Conservation (phyloP, 345 rosid genomes). For the Euclidium syriacum region DNA sequence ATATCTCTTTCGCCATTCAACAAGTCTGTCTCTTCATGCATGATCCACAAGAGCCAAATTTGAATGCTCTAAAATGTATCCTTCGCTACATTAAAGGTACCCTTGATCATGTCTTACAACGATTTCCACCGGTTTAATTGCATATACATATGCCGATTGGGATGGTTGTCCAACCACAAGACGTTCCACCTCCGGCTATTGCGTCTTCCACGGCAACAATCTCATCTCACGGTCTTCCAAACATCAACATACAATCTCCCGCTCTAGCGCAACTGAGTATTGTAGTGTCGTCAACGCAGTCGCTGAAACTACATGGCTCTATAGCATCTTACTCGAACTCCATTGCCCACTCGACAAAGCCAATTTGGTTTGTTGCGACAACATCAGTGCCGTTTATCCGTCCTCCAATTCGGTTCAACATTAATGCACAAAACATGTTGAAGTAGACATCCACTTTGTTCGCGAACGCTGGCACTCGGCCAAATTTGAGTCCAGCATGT, state of each 20-base stretch:
- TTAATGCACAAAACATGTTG: no score
- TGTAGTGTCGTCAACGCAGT: not conserved
- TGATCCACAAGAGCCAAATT: not conserved
- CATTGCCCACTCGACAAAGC: no score
- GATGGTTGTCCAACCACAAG: not conserved
- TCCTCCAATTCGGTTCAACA: no score
- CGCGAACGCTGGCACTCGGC: no score
- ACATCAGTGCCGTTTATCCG: no score
- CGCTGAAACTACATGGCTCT: no score
- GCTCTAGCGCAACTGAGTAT: not conserved
- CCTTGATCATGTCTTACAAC: not conserved
- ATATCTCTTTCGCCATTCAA: not conserved
- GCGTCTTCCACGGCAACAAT: not conserved
- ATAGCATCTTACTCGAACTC: no score
- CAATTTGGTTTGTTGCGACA: no score
- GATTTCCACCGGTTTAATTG: not conserved
- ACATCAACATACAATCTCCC: no score
- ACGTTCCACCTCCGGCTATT: not conserved
- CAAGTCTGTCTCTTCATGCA: not conserved
- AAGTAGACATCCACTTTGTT: no score
- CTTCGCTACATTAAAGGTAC: not conserved
- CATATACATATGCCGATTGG: not conserved
- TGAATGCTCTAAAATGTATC: not conserved
- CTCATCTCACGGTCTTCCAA: not conserved
- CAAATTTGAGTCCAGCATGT: no score